phyloP scores from a whole-genome alignment of 2,329 filamentous ascomycete species.

The Phialophora verrucosa region DNA sequence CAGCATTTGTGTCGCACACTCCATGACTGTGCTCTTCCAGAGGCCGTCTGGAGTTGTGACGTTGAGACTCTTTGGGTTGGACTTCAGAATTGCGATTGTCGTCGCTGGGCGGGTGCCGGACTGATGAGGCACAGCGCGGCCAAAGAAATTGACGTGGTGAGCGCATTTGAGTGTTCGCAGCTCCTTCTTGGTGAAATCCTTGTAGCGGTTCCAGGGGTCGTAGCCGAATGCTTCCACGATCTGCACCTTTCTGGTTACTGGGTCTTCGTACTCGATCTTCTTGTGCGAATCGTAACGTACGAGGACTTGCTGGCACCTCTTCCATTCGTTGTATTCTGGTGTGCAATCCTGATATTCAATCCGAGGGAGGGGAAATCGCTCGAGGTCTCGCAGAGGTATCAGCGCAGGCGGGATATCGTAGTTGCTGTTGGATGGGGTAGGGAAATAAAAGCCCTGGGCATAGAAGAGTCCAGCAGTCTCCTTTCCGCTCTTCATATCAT shows the following conservation, averaged over 20 bases:
- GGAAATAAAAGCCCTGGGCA: slow-evolving; percentile 16
- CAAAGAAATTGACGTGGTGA: slow-evolving; percentile 33
- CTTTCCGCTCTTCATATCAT: neutral
- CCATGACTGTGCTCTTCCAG: slow-evolving; percentile 18
- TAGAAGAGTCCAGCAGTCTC: neutral
- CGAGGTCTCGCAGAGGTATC: slow-evolving; percentile 10
- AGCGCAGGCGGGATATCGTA: slow-evolving; percentile 11
- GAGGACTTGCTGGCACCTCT: neutral
- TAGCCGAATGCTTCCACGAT: neutral
- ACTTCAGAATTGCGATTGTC: slow-evolving; percentile 29
- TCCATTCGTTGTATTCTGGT: neutral
- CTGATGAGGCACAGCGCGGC: slow-evolving; percentile 21
- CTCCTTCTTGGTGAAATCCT: neutral
- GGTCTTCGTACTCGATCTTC: neutral
- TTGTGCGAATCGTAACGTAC: neutral
- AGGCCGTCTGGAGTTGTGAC: slow-evolving; percentile 16
- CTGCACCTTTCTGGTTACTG: neutral
- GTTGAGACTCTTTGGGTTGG: slow-evolving; percentile 21
- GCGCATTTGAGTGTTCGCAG: neutral
- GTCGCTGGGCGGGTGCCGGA: slow-evolving; percentile 29
- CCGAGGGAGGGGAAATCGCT: slow-evolving; percentile 10
- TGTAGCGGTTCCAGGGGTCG: neutral
- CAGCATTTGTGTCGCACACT: slow-evolving; percentile 21
- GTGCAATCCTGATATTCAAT: neutral
- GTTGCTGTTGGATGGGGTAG: slow-evolving; percentile 7